Evolutionary conservation across 2,329 filamentous ascomycete species (phyloP), one percentile per base, ranked within the genome.

Genomic region (Xylaria sp.): DNA sequence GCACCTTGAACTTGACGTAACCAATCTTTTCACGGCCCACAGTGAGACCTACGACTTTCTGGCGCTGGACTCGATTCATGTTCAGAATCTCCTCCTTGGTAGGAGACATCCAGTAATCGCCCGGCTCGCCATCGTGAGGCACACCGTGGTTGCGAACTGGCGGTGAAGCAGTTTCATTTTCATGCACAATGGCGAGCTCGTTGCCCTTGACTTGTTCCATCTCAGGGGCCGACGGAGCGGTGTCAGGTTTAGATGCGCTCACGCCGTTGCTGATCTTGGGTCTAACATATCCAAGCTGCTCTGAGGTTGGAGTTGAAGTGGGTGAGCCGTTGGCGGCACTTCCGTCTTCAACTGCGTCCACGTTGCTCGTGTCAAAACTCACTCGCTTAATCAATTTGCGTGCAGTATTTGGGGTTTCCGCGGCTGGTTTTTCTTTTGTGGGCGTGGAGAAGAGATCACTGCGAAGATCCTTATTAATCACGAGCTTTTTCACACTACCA

Each of bases 51-150:
- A 82, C 79, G 23, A 98, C 86, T 65, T 86, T 87, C 74, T 90
- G 87, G 53, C 92, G 87, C 77, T 97, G 88, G 60, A 91, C 84
- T 40, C 90, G 87, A 72, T 89, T 90, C 90, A 98, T 90, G 64
- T 85, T 86, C 73, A 86, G 85, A 55, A 99, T 84, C 66, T 95
- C 89, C 5, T 90, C 87, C 62, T 89, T 81, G 8, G 85, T 84
- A 1, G 95, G 95, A 51, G 83, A 85, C 85, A 92, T 96, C 89
- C 90, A 98, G 79, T 99, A 99, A 8, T 87, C 81, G 54, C 93
- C 94, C 21, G 88, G 85, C 46, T 85, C 81, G 51, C 78, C 80
- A 49, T 84, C 81, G 52, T 62, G 67, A 44, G 65, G 70, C 17
- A 68, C 70, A 58, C 67, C 15, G 60, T 33, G 70, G 70, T 29